Base-by-base conservation (phyloP, 2,329 filamentous ascomycete species). In the Thielaviopsis punctulata region DNA sequence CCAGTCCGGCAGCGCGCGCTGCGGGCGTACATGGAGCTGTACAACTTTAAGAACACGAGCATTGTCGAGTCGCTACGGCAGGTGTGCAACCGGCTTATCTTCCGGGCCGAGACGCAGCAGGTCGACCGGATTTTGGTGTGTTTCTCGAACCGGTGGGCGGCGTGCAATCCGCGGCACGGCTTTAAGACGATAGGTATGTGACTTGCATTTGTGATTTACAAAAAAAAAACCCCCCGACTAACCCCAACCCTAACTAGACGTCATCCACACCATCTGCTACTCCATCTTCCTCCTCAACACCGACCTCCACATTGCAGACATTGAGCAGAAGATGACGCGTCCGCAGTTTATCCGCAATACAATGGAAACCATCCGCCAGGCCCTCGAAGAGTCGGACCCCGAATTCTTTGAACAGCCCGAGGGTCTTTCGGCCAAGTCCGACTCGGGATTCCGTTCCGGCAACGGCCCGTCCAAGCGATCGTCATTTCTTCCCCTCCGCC, bases 201-300 rank as follows among this genome's bases (percentile, higher is more conserved):
- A n/a, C n/a, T n/a, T n/a, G n/a, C n/a, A n/a, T n/a, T n/a, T n/a
- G n/a, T n/a, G n/a, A n/a, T n/a, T n/a, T n/a, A n/a, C n/a, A n/a
- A n/a, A n/a, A n/a, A n/a, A n/a, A n/a, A n/a, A n/a, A n/a, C n/a
- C n/a, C n/a, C n/a, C n/a, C 23, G 59, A 57, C 66, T 69, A 59
- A 72, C 57, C 21, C 12, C 6, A 22, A 9, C 12, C 15, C 33
- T 22, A 56, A 30, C 48, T 51, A 84, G 90, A 96, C 68, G 84
- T 96, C 47, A 89, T 98, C 18, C 90, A 98, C 64, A 95, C 89
- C 22, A 93, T 96, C 57, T 93, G 87, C 67, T 98, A 96, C 66
- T 95, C 92, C 1, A 80, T 98, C 57, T 82, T 98, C 62, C 74
- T 98, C 10, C 75, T 98, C 57, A 98, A 98, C 62, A 98, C 92